Base-by-base conservation (phyloP, 169 alveolate species). In the Cryptosporidium sp. region DNA sequence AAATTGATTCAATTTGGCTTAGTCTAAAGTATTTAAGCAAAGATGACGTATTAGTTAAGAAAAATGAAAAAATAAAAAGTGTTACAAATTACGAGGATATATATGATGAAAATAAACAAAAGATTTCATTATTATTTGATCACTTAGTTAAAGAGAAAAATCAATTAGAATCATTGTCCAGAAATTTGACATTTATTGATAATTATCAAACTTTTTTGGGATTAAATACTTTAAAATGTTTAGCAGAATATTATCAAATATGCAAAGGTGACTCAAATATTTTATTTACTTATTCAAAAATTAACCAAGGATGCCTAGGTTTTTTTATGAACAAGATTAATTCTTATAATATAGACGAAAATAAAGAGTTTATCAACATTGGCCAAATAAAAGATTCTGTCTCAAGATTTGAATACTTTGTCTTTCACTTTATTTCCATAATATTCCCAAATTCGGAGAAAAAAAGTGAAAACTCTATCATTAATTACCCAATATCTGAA, bases 1-100 rank as follows among this genome's bases (percentile, higher is more conserved):
- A 73, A 31, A 73, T 55, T 3, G 37, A 55, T 21, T 52, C 86
- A 33, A 31, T 59, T 18, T 73, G 86, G 86, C 26, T 50, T 35
- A 62, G 33, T 8, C 37, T 73, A 52, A 73, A 59, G 14, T 73
- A 73, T 58, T 59, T 73, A 8, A 52, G 51, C 37, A 59, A 58
- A 51, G 70, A 73, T 31, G 86, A 73, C 9, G 21, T 73, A 6
- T 70, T 73, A 23, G 37, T 33, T 7, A 73, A 73, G 10, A 37
- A 3, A 14, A 26, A 73, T 59, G 71, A 73, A n/a, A 39, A 73
- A 33, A 37, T 73, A 26, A 73, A 59, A 33, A 18, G n/a, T 58
- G 16, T 73, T 33, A 55, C 68, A 29, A 39, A 73, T 12, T 37
- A 55, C 18, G 41, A 73, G 33, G 70, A 73, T 37, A 31, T 55